A percentile compares a stretch with the other conserved stretches of the same genome.
These are phyloP conservation scores for Pseudocercospora macadamiae DNA, from an alignment of 2,329 filamentous ascomycete species.

Conservation along the genomic window DNA sequence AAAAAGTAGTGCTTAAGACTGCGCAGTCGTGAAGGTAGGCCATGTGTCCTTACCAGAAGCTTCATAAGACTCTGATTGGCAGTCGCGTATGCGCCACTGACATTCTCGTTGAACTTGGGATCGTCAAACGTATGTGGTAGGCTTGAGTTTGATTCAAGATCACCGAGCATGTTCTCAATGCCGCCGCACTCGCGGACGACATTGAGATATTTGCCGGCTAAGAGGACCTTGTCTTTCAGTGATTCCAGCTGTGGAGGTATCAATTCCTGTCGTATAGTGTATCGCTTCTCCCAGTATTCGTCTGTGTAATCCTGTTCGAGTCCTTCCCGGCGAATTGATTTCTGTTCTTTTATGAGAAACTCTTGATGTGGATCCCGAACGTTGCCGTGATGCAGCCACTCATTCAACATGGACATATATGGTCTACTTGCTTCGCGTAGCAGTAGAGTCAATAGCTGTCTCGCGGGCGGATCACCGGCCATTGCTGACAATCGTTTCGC, in stretches of 20 bases:
- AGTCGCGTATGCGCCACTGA: slow-evolving; percentile 91
- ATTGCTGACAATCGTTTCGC: slow-evolving; percentile 83
- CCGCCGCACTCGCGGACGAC: slow-evolving; percentile 96
- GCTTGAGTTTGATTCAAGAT: slow-evolving; percentile 82
- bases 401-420: slow-evolving; percentile 98
- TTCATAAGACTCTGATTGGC: slow-evolving; percentile 93
- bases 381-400: slow-evolving; percentile 94
- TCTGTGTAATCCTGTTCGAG: slow-evolving; percentile 97
- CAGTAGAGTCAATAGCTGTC: slow-evolving; percentile 77
- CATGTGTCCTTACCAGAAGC: slow-evolving; percentile 88
- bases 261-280: slow-evolving; percentile 88
- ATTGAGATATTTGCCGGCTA: slow-evolving; percentile 97
- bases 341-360: slow-evolving; percentile 93
- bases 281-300: slow-evolving; percentile 98
- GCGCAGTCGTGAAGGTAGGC: slow-evolving; percentile 79
- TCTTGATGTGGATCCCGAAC: slow-evolving; percentile 94
- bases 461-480: slow-evolving; percentile 89
- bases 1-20: slow-evolving; percentile 99
- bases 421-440: slow-evolving; percentile 86
- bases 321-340: slow-evolving; percentile 87
- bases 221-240: slow-evolving; percentile 89
- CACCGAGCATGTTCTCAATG: slow-evolving; percentile 63
- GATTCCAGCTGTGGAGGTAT: slow-evolving; percentile 88
- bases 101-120: slow-evolving; percentile 87
- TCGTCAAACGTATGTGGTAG: slow-evolving; percentile 94